phyloP scores from a whole-genome alignment of 192 early-diverging fungal species.

The Gonapodya sp. region DNA sequence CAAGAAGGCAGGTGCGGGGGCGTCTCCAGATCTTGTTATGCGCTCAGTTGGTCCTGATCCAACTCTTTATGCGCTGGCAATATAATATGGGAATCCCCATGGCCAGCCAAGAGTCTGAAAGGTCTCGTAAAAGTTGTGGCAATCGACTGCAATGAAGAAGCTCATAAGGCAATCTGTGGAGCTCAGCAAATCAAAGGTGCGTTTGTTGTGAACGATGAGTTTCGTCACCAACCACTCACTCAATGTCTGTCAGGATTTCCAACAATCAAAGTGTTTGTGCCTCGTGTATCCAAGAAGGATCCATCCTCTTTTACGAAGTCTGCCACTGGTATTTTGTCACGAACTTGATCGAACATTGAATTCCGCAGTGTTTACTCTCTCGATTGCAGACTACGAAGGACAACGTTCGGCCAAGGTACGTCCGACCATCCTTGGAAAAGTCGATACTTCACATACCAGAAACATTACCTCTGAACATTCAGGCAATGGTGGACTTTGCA shows the following conservation, averaged over 20 bases:
- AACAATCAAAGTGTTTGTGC: constrained; percentile 5
- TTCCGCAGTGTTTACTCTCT: neutral
- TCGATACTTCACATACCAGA: too few relatives aligned
- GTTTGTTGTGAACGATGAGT: too few relatives aligned
- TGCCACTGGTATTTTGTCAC: neutral
- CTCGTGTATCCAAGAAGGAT: neutral
- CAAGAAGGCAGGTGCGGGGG: constrained; percentile 6
- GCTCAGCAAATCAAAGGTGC: constrained; percentile 2
- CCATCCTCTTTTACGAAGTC: neutral
- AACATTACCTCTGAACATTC: neutral
- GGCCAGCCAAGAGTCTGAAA: constrained; percentile 4
- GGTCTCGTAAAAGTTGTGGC: constrained; percentile 1
- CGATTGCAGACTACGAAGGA: constrained; percentile 6
- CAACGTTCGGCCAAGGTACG: neutral
- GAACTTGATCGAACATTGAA: neutral
- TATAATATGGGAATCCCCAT: too few relatives aligned
- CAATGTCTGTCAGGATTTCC: neutral
- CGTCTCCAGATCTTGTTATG: neutral
- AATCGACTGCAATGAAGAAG: constrained; percentile 7
- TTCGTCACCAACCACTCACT: neutral
- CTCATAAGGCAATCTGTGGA: neutral
- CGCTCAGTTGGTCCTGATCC: neutral
- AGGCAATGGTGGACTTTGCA: neutral
- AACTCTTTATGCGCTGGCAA: neutral
- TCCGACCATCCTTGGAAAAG: too few relatives aligned